A percentile compares a stretch with the other conserved stretches of the same genome.
Conservation (phyloP, 176 grass and related monocot species). For the Bolboschoenus planiculmis region DNA sequence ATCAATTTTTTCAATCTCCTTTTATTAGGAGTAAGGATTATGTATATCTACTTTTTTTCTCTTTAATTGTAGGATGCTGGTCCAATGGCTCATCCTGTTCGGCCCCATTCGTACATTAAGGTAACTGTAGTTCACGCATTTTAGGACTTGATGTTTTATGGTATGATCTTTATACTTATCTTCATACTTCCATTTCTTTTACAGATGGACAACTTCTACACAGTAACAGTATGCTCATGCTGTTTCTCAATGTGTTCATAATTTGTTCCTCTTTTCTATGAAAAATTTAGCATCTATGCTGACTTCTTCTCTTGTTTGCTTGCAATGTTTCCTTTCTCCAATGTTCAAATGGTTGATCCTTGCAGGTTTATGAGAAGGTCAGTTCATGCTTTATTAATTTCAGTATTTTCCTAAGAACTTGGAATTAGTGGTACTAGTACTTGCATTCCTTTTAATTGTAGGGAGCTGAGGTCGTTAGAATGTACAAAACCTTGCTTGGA, state of each 20-base stretch:
- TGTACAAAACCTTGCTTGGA: conserved; percentile 99
- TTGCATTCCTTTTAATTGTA: conserved; percentile 35
- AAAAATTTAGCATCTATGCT: conserved; percentile 12
- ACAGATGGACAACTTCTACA: conserved; percentile 99
- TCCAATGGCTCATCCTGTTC: conserved; percentile 96
- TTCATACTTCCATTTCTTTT: conserved; percentile 36
- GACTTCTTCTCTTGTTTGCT: not conserved
- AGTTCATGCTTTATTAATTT: conserved; percentile 23
- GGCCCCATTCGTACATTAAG: conserved; percentile 98
- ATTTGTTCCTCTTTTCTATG: conserved; percentile 11
- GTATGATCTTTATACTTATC: not conserved
- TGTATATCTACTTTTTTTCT: conserved; percentile 3
- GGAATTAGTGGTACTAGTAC: conserved; percentile 15
- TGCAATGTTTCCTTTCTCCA: conserved; percentile 17
- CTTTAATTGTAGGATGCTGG: conserved; percentile 80
- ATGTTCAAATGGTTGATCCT: conserved; percentile 24
- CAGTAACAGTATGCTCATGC: conserved; percentile 68
- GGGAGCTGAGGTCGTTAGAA: conserved; percentile 99
- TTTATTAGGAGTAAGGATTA: too few relatives aligned
- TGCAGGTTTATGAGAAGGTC: conserved; percentile 98
- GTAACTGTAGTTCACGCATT: conserved; percentile 24
- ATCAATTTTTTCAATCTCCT: too few relatives aligned
- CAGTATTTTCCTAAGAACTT: not conserved
- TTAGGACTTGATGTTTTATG: not conserved
- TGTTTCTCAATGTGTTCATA: not conserved